A percentile compares a stretch with the other conserved stretches of the same genome.
Evolutionary conservation across 169 alveolate species (phyloP).

Genomic region (Pseudocohnilembus persalinus): DNA sequence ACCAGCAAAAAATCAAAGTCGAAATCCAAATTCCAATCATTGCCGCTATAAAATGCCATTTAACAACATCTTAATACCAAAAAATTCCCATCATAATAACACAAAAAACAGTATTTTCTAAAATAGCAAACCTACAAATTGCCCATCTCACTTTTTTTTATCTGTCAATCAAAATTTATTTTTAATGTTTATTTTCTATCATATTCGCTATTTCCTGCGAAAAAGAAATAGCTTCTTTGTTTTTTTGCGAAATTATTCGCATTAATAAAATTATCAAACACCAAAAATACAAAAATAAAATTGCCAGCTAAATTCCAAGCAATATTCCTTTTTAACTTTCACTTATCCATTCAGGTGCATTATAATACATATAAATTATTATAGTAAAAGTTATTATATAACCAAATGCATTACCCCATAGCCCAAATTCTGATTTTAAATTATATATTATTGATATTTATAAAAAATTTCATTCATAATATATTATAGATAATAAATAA

Average conservation of each 20-base stretch:
- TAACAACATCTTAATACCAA: not conserved
- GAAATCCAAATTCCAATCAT: conserved; percentile 10
- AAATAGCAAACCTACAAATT: not conserved
- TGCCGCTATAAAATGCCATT: not conserved
- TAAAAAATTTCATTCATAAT: too few relatives aligned
- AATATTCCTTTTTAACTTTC: conserved; percentile 1
- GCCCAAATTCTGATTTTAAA: conserved; percentile 4
- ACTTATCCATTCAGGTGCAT: conserved; percentile 9
- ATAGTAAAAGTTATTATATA: conserved; percentile 21
- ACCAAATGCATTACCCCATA: conserved; percentile 34
- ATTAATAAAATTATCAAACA: conserved; percentile 12
- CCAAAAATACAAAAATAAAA: not conserved
- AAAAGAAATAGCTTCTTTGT: conserved; percentile 26
- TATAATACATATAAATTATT: conserved; percentile 5
- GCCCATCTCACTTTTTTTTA: conserved; percentile 11
- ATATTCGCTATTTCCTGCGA: conserved; percentile 1
- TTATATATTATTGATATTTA: too few relatives aligned
- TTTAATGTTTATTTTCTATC: conserved; percentile 3
- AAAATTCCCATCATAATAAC: not conserved
- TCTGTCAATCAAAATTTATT: not conserved
- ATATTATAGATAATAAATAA: too few relatives aligned
- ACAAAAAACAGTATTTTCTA: not conserved
- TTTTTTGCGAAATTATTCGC: conserved; percentile 14
- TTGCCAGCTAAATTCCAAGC: conserved; percentile 8
- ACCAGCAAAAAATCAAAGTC: not conserved